Evolutionary conservation across 768 basidiomycete genomes (phyloP), one percentile per base, ranked within the genome.

Genomic region (Tulasnella sp.): DNA sequence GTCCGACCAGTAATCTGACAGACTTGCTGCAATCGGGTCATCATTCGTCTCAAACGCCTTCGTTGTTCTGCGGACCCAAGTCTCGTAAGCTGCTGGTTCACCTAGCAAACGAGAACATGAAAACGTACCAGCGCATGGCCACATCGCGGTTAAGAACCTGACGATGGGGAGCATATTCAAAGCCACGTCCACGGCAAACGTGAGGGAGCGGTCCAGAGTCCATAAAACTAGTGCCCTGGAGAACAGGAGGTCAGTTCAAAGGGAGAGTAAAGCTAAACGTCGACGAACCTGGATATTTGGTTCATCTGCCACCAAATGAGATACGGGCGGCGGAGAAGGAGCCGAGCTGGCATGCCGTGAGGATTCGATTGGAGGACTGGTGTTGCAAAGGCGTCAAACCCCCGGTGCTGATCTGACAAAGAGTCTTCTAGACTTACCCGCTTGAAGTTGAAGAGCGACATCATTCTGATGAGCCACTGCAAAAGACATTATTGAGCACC

Each of bases 291-390:
- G 22, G 19, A 22, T 7, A 66, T 66, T 36, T 63, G 62, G 17
- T 37, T 64, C 71, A 72, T 72, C 62, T 66, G 26, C 71, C 71
- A 72, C 71, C 71, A 72, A 5, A 72, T 72, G 17, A 72, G 36
- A 65, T 72, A 72, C 9, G 71, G 71, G 7, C 71, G 71, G 2
- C 44, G 64, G 22, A 66, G 22, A 11, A 72, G 42, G 7, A 72
- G 36, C n/a, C 44, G 34, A 36, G 29, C 59, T 3, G 71, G 59
- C 14, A 44, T 62, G 39, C 71, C 39, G 26, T 63, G n/a, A 34
- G 36, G 37, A 29, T 40, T 40, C 32, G 37, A 40, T 26, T 37
- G 26, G 14, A 41, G 59, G 8, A 64, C 71, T 72, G 19, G 6
- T 9, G 52, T 8, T 12, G 17, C 7, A 1, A n/a, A 1, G 36